Base-by-base conservation (phyloP, 139 green algal species). In the Micromonas commoda region DNA sequence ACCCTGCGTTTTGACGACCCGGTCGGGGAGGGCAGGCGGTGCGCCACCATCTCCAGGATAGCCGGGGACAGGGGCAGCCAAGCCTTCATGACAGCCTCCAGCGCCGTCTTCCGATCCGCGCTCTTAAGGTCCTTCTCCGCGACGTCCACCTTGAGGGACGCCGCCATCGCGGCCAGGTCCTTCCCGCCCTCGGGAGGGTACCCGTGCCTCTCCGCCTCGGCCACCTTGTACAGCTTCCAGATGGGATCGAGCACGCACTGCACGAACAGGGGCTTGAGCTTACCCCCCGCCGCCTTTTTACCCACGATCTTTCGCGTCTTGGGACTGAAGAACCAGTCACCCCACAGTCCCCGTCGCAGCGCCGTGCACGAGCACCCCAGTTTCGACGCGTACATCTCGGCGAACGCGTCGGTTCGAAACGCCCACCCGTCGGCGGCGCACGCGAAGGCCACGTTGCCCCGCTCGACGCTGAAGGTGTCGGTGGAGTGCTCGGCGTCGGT, bases 401-500 rank as follows among this genome's bases (percentile, higher is more conserved):
- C 95, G 88, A 99, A 97, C 23, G 84, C 45, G 19, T 74, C 57
- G 5, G 74, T 68, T 16, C 74, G 57, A 52, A 80, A 80, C n/a
- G 61, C 74, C 74, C 74, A 80, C 60, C 95, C 95, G 76, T 99
- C 95, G 51, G 88, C 80, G 6, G 95, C 95, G 69, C 80, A 90
- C 1, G 87, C 94, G 86, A 99, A 98, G 0, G 86, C 92, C 0
- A 99, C 95, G 81, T 97, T 98, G 73, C 95, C 93, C 53, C 90
- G 87, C 13, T 86, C 83, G 0, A 82, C 52, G 24, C 73, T 79
- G 67, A 95, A 94, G 1, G 72, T 74, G 60, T 95, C 87, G 45
- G 9, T 16, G 45, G 45, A 57, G 45, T 57, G 45, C 45, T 61
- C 68, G 3, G 24, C 68, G 23, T 75, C 68, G 0, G 23, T 39